These are phyloP conservation scores for Colletotrichum tropicicola DNA, from an alignment of 2,329 filamentous ascomycete species.

Conservation along the genomic window DNA sequence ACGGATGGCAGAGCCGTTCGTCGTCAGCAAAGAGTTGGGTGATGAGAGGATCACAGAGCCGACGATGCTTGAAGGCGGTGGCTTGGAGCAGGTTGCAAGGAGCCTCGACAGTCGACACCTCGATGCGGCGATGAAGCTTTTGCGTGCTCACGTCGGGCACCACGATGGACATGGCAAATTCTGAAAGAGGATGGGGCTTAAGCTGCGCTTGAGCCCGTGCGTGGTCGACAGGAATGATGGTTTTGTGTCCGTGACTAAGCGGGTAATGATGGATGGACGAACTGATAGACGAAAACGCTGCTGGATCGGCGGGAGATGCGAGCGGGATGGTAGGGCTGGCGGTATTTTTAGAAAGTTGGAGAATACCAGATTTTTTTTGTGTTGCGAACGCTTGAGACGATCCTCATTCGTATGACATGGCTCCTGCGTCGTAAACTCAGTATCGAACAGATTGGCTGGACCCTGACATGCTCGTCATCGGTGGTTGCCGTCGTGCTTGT, in stretches of 20 bases:
- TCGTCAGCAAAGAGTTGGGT: not conserved
- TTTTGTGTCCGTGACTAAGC: not conserved
- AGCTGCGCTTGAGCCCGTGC: not conserved
- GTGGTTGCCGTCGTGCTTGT: not conserved
- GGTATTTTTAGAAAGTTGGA: not conserved
- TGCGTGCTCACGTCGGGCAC: constrained; percentile 12
- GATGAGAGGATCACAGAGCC: not conserved
- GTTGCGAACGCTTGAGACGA: not conserved
- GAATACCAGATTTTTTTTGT: not conserved
- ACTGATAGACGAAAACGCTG: not conserved
- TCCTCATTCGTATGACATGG: not conserved
- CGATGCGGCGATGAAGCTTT: constrained; percentile 6
- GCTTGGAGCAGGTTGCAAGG: not conserved
- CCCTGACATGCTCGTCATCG: not conserved
- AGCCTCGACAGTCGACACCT: constrained; percentile 10
- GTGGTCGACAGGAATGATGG: not conserved
- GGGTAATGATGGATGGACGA: not conserved
- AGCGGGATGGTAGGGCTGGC: not conserved
- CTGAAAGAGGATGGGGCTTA: not conserved
- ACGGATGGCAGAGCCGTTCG: not conserved
- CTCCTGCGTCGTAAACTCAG: not conserved
- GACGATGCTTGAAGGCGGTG: not conserved
- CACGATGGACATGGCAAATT: not conserved
- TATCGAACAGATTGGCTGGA: not conserved
- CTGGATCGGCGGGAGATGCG: constrained; percentile 1